Percentiles rank a stretch among this genome's conserved stretches.
Evolutionary conservation across 1,139 yeast genomes (phyloP).

Genomic region (Meyerozyma guilliermondii): DNA sequence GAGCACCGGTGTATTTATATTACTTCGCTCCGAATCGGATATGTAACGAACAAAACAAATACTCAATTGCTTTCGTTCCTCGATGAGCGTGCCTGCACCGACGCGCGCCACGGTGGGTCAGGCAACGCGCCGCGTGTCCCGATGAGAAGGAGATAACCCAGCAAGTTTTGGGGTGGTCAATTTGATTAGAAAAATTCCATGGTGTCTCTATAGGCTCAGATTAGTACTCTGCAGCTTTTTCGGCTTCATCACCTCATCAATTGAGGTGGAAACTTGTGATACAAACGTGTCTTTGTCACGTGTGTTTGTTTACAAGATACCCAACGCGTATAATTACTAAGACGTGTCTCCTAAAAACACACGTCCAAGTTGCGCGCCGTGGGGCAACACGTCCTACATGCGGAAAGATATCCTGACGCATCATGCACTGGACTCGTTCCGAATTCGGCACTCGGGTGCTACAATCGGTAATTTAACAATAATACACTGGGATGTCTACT

Average conservation of each 20-base stretch:
- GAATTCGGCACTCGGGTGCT: not conserved
- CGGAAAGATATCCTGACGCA: not conserved
- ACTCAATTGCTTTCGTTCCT: constrained; percentile 2
- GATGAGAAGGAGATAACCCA: not conserved
- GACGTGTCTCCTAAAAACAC: constrained; percentile 1
- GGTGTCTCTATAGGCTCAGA: not conserved
- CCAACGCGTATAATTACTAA: not conserved
- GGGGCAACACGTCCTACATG: not conserved
- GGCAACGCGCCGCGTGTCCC: not conserved
- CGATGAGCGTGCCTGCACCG: constrained; percentile 1
- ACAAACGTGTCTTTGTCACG: not conserved
- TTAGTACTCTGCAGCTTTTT: not conserved
- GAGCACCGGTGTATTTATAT: not conserved
- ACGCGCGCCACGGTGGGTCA: constrained; percentile 1
- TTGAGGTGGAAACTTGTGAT: not conserved
- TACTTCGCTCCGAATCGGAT: not conserved
- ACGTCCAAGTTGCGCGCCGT: not conserved
- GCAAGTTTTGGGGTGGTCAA: not conserved
- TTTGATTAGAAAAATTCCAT: too few species aligned
- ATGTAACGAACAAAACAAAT: not conserved
- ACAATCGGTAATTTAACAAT: not conserved
- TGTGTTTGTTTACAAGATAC: not conserved
- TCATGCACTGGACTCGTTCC: not conserved
- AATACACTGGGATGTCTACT: not conserved
- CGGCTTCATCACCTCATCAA: not conserved